These are phyloP conservation scores for Panellus pusillus DNA, from an alignment of 768 basidiomycete genomes.

Conservation along the genomic window DNA sequence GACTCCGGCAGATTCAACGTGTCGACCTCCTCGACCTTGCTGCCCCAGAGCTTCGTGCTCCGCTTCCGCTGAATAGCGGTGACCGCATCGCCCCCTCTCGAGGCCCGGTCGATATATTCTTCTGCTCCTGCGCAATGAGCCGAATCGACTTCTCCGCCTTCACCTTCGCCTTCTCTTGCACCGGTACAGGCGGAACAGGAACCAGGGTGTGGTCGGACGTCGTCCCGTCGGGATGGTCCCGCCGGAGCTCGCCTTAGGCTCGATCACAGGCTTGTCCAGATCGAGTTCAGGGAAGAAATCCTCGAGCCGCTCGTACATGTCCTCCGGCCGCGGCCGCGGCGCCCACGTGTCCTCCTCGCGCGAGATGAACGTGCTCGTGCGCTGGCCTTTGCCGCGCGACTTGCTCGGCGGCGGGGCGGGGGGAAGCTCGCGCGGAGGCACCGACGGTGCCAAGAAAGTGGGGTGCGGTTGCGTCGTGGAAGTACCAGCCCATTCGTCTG, in stretches of 20 bases:
- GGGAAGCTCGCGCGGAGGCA: constrained; percentile 18
- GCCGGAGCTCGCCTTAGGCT: constrained; percentile 76
- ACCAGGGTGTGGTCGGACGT: constrained; percentile 44
- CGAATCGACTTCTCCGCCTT: constrained; percentile 90
- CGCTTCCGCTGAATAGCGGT: constrained; percentile 64
- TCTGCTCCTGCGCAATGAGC: constrained; percentile 86
- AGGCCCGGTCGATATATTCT: constrained; percentile 70
- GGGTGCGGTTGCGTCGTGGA: constrained; percentile 14
- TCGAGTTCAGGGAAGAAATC: constrained; percentile 96
- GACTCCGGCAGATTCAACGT: constrained; percentile 68
- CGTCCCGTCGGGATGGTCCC: constrained; percentile 71
- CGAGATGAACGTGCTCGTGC: constrained; percentile 63
- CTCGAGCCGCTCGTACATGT: constrained; percentile 89
- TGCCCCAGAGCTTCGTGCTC: constrained; percentile 96
- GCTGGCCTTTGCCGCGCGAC: constrained; percentile 28
- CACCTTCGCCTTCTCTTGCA: constrained; percentile 41
- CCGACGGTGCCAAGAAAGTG: constrained; percentile 21
- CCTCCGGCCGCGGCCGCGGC: constrained; percentile 87
- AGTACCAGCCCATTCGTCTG: constrained; percentile 31
- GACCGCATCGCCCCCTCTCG: constrained; percentile 44
- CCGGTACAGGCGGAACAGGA: constrained; percentile 37
- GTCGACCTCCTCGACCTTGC: constrained; percentile 89
- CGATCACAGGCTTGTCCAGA: constrained; percentile 93
- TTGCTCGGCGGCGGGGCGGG: constrained; percentile 27
- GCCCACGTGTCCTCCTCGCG: constrained; percentile 78